Evolutionary conservation across 768 basidiomycete genomes (phyloP), one percentile per base, ranked within the genome.

Genomic region (Obba rivulosa): DNA sequence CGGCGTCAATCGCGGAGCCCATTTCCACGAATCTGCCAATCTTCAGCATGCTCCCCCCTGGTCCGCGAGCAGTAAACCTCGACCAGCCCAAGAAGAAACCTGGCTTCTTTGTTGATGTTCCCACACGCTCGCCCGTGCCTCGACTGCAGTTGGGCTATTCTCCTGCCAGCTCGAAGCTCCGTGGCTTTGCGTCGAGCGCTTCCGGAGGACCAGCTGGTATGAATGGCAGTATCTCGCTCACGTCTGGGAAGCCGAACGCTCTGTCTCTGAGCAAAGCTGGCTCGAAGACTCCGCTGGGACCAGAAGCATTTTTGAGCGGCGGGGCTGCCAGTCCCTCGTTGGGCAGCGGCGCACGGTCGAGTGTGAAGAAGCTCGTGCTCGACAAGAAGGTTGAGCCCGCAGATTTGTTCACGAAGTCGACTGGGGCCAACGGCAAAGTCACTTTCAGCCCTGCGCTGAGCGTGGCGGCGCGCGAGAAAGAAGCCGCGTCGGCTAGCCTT

Each of bases 281-380:
- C 44, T 52, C 50, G 14, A 72, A 73, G 57, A 64, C 65, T 38
- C 42, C 60, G 18, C 56, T 65, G 9, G 69, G 73, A 1, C 74
- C 86, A 3, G 88, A 92, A 51, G 70, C 75, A 0, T 80, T 88
- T 57, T 50, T 85, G 48, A 76, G 73, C 38, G 76, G 76, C 23
- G 63, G 66, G 8, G 79, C 78, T 47, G 69, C 77, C 9, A 83
- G 79, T 53, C 81, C 84, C 1, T 72, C 80, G 3, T 65, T 89
- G 42, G 87, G 87, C 5, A 85, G 78, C 57, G 87, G 80, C 37
- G 73, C 68, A 50, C 74, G 84, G 46, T 80, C 85, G 49, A 95
- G 91, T 61, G 90, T 95, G 49, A 97, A 97, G 73, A 95, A 95
- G 62, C 76, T 97, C 49, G 83, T 92, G 34, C 63, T 96, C 52